Evolutionary conservation across 2,329 filamentous ascomycete species (phyloP).

Genomic region (Ophiocordyceps australis): DNA sequence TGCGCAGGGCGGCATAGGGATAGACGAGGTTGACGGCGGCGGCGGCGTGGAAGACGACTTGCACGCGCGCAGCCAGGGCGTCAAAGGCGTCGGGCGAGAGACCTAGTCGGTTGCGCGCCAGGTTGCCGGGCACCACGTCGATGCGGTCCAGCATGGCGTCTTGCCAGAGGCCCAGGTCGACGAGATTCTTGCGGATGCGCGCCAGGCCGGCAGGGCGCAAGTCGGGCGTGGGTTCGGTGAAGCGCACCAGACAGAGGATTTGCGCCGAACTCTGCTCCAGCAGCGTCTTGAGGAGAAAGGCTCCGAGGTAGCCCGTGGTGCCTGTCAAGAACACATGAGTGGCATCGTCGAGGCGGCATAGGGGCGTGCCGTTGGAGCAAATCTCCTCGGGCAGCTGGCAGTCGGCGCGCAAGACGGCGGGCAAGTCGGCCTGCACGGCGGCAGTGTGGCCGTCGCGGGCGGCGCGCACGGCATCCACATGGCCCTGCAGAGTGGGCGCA

Average conservation of each 20-base stretch:
- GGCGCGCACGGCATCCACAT: constrained; percentile 51
- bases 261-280: constrained; percentile 49
- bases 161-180: constrained; percentile 64
- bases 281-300: constrained; percentile 53
- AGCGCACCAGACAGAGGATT: constrained; percentile 57
- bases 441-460: constrained; percentile 57
- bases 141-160: constrained; percentile 64
- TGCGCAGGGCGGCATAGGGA: constrained; percentile 58
- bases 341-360: constrained; percentile 43
- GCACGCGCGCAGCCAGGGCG: constrained; percentile 41
- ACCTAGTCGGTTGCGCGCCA: constrained; percentile 51
- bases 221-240: constrained; percentile 46
- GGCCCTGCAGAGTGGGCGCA: constrained; percentile 52
- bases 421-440: constrained; percentile 58
- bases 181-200: constrained; percentile 54
- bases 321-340: constrained; percentile 56
- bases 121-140: constrained; percentile 55
- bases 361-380: constrained; percentile 31
- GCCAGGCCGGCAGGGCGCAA: constrained; percentile 51
- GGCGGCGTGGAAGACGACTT: constrained; percentile 62
- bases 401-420: constrained; percentile 49
- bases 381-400: constrained; percentile 54
- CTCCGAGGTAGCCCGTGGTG: constrained; percentile 59
- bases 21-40: constrained; percentile 70
- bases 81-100: constrained; percentile 47